phyloP scores from a whole-genome alignment of 1,284 basidiomycete species.

The Tilletia caries region DNA sequence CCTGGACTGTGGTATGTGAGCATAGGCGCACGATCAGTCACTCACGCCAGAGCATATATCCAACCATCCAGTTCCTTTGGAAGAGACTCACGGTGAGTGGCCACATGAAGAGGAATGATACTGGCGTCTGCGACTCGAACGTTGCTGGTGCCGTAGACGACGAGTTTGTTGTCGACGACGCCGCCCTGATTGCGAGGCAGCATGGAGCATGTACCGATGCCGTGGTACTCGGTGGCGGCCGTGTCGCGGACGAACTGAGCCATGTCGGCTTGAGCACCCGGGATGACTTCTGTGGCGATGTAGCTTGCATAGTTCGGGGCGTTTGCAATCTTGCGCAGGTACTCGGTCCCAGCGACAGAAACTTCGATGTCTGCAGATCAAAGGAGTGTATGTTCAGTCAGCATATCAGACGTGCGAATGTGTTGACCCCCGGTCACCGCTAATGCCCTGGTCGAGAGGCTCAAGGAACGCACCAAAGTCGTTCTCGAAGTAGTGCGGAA shows the following conservation, averaged over 20 bases:
- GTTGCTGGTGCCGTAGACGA: constrained; percentile 43
- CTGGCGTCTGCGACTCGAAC: constrained; percentile 35
- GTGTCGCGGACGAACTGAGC: constrained; percentile 57
- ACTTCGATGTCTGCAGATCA: constrained; percentile 39
- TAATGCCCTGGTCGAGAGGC: no score
- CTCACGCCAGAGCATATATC: no score
- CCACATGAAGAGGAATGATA: constrained; percentile 52
- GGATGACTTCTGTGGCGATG: constrained; percentile 32
- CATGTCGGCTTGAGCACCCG: constrained; percentile 58
- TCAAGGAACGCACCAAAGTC: constrained; percentile 19
- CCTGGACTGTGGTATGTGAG: constrained; percentile 56
- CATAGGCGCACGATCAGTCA: no score
- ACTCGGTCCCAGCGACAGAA: constrained; percentile 39
- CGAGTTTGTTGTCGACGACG: constrained; percentile 39
- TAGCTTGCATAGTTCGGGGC: constrained; percentile 31
- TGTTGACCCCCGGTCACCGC: no score
- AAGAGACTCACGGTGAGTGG: constrained; percentile 44
- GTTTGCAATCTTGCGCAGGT: constrained; percentile 38
- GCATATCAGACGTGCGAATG: background rate
- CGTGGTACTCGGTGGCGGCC: constrained; percentile 58
- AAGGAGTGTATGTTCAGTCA: constrained; percentile 21
- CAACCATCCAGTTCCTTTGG: no score
- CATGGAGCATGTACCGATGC: constrained; percentile 54
- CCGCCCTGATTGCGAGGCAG: constrained; percentile 38
- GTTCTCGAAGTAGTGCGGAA: constrained; percentile 61